Evolutionary conservation across 176 grass and related monocot species (phyloP), one percentile per base, ranked within the genome.

Genomic region (Cenchrus fungigraminus): DNA sequence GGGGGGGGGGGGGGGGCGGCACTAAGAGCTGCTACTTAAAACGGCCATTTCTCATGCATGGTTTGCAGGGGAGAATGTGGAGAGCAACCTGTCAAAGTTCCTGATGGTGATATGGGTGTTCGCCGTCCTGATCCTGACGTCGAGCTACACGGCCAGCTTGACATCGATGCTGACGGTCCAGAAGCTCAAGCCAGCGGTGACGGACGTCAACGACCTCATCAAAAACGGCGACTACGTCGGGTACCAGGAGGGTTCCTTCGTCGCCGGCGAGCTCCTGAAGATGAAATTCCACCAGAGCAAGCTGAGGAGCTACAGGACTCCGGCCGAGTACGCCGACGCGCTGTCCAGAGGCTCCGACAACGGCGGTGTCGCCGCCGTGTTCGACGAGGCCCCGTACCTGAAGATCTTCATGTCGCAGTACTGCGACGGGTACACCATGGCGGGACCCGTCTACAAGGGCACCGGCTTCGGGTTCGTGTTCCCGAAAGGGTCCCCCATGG

Each of bases 131-230:
- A 92, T 95, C 59, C 63, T 95, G 50, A 88, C 88, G 8, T 92
- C 90, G 62, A 95, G 88, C 82, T 95, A 95, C 83, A 95, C 87
- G 15, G 90, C 90, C 17, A 95, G 82, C 84, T 46, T 95, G 53
- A 92, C 93, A 12, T 88, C 93, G 16, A 85, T 95, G 79, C 75
- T 95, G 85, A 95, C 93, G 9, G 93, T 95, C 9, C 79, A 90
- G 68, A 76, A 92, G 84, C 93, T 92, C 12, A 40, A 73, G n/a
- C 93, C 90, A 10, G 45, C 83, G 9, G 85, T 92, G 37, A 81
- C 87, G 5, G 85, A 88, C 62, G 34, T 95, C 13, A 71, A 22
- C 29, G 75, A 92, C 12, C 83, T 95, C 28, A 42, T 64, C 25
- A 78, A 42, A 25, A 49, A 72, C 53, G 93, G 90, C 6, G 83